phyloP scores from a whole-genome alignment of 1,284 basidiomycete genomes.

The Cerrena zonata region DNA sequence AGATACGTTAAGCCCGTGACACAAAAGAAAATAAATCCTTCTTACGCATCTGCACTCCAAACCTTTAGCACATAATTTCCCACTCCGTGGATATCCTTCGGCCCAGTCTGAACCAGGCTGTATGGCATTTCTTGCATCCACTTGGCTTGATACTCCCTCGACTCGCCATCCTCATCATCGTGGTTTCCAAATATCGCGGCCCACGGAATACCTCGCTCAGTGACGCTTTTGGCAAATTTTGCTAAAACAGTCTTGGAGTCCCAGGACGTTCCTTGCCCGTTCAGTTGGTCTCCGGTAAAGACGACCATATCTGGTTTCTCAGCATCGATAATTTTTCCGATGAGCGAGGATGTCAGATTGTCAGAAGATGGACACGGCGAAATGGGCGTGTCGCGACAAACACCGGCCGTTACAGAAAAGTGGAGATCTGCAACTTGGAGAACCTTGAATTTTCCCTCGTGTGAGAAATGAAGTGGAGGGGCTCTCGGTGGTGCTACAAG shows the following conservation, averaged over 20 bases:
- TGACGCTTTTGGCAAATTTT: conserved; percentile 78
- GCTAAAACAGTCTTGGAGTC: conserved; percentile 80
- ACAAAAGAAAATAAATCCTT: no score
- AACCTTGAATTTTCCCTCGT: conserved; percentile 79
- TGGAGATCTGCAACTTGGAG: conserved; percentile 89
- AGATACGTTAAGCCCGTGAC: no score
- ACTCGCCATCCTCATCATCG: conserved; percentile 69
- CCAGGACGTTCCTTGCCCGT: conserved; percentile 85
- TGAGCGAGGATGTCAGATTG: conserved; percentile 64
- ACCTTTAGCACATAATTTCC: conserved; percentile 84
- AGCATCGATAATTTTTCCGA: conserved; percentile 66
- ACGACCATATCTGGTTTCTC: conserved; percentile 90
- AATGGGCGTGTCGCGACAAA: conserved; percentile 62
- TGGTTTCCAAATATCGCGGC: conserved; percentile 91
- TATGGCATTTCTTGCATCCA: conserved; percentile 80
- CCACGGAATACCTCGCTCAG: conserved; percentile 79
- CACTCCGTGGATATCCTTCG: conserved; percentile 75
- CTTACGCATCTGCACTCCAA: conserved; percentile 68
- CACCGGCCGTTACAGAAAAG: conserved; percentile 70
- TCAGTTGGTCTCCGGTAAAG: conserved; percentile 81
- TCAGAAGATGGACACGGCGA: conserved; percentile 61
- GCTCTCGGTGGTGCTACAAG: conserved; percentile 60
- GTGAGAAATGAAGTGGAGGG: conserved; percentile 74
- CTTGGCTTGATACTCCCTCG: conserved; percentile 60
- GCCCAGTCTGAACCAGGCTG: conserved; percentile 74